Evolutionary conservation across 2,329 filamentous ascomycete genomes (phyloP).

Genomic region (Diaporthe batatas): DNA sequence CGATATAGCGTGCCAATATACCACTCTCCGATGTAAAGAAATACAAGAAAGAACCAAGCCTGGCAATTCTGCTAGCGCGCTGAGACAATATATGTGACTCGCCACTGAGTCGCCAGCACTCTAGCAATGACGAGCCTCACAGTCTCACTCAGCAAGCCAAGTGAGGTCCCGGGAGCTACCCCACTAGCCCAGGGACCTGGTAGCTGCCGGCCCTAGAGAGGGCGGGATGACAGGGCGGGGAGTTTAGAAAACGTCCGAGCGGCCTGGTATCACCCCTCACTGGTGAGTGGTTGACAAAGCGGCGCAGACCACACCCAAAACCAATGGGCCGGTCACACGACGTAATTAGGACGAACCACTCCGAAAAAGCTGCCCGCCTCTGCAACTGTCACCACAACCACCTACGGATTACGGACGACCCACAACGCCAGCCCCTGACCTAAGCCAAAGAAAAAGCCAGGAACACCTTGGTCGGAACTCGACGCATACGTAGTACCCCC

Average conservation of each 20-base stretch:
- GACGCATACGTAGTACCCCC: too few species aligned
- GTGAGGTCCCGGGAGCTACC: constrained; percentile 14
- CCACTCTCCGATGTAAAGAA: not conserved
- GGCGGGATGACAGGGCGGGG: constrained; percentile 32
- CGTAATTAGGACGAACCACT: constrained; percentile 15
- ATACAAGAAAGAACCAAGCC: not conserved
- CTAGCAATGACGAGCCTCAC: too few species aligned
- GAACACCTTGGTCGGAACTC: not conserved
- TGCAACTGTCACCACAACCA: not conserved
- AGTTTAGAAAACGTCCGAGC: constrained; percentile 31
- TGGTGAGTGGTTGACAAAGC: constrained; percentile 16
- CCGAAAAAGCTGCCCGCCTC: not conserved
- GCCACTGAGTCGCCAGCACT: not conserved
- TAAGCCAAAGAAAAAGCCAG: not conserved
- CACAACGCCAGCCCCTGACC: not conserved
- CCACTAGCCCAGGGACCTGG: constrained; percentile 17
- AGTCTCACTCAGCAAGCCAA: constrained; percentile 5
- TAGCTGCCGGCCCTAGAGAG: constrained; percentile 22
- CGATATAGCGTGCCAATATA: not conserved
- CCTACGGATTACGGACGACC: not conserved
- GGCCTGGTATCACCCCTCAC: constrained; percentile 27
- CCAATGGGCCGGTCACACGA: constrained; percentile 29
- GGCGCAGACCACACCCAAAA: constrained; percentile 36
- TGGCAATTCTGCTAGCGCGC: not conserved
- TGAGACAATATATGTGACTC: not conserved